phyloP scores from a whole-genome alignment of 768 basidiomycete genomes.

The Cystobasidium ongulense region DNA sequence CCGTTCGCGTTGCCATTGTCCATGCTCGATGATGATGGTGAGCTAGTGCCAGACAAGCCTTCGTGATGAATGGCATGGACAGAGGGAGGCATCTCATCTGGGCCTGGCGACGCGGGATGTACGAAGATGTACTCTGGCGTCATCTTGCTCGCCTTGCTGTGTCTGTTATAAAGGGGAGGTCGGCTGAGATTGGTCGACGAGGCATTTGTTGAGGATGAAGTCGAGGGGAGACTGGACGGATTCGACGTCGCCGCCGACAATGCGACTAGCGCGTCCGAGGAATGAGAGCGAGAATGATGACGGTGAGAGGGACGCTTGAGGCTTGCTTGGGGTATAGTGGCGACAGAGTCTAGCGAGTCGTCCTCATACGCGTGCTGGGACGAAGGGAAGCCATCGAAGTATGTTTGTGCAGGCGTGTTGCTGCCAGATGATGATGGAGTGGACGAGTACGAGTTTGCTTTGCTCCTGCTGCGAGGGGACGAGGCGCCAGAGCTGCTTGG shows the following conservation, averaged over 20 bases:
- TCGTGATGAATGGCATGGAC: neutral
- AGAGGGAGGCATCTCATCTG: neutral
- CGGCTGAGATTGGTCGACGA: neutral
- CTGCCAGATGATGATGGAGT: neutral
- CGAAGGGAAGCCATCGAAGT: neutral
- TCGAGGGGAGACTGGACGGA: neutral
- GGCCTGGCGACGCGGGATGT: conserved; percentile 17
- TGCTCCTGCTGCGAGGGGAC: neutral
- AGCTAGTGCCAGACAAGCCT: neutral
- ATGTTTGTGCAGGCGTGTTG: neutral
- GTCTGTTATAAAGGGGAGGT: neutral
- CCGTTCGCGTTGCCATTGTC: neutral
- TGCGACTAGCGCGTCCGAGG: conserved; percentile 14
- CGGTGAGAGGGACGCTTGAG: neutral
- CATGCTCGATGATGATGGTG: neutral
- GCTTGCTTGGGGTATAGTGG: neutral
- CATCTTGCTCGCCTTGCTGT: neutral
- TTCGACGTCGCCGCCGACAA: neutral
- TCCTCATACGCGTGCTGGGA: neutral
- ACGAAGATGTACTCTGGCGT: conserved; percentile 26
- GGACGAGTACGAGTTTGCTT: neutral
- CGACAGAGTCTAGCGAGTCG: neutral
- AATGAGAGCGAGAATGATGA: conserved; percentile 25
- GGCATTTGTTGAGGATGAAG: neutral
- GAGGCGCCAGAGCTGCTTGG: neutral